Base-by-base conservation (phyloP, 2,329 filamentous ascomycete species). In the Tolypocladium endophyticum region DNA sequence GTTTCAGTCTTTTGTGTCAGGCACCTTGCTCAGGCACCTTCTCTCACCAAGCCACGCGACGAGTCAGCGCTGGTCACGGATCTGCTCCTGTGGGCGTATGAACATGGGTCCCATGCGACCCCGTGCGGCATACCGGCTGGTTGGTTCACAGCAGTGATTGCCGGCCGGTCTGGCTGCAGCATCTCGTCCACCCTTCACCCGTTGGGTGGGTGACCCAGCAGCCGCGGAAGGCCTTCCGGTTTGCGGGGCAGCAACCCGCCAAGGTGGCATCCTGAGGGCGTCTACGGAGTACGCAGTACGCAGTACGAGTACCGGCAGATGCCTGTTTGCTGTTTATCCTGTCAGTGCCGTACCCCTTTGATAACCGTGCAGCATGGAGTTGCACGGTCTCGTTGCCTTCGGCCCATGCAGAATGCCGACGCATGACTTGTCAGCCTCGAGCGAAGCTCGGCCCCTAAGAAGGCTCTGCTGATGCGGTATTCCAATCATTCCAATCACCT, bases 221-320 rank as follows among this genome's bases (percentile, higher is more conserved):
- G 59, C 58, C 53, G 58, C 56, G 61, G 58, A 62, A 62, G 61
- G 30, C 23, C 45, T 54, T 61, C 61, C 61, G 58, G 61, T 33
- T 55, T 56, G 57, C 60, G 52, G 56, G 53, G 58, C 58, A 56
- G 58, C 58, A 59, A 30, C 30, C 47, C 25, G 28, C 55, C 39
- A 33, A 28, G 11, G 35, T 41, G 58, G n/a, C 53, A 50, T 39
- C 30, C 23, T 23, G 30, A 23, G 28, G 50, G 6, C 56, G 45
- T 36, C 28, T 9, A n/a, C n/a, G n/a, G n/a, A n/a, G n/a, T n/a
- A n/a, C n/a, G n/a, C n/a, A n/a, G n/a, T n/a, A n/a, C n/a, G n/a
- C n/a, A n/a, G n/a, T n/a, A n/a, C n/a, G n/a, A n/a, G n/a, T n/a
- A 41, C 50, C 50, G 50, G 57, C 57, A 58, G 57, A 58, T 58